Conservation (phyloP, 75 land plant species). For the Cupressus sempervirens region DNA sequence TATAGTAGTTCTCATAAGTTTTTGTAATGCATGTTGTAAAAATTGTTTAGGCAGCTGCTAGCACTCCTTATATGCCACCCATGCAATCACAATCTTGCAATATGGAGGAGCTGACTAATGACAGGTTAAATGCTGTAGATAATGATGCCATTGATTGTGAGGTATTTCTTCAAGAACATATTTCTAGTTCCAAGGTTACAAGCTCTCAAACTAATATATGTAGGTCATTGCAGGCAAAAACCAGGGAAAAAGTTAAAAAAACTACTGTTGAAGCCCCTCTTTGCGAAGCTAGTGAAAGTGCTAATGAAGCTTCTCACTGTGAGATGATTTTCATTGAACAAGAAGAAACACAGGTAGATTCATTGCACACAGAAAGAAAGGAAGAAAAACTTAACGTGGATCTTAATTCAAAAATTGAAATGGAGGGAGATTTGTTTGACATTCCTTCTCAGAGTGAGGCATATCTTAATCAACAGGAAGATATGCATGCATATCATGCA, state of each 20-base stretch:
- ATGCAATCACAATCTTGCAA: background rate
- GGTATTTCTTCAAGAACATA: background rate
- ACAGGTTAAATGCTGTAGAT: background rate
- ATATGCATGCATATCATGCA: no score
- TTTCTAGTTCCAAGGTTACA: background rate
- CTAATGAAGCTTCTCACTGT: no score
- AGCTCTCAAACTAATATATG: background rate
- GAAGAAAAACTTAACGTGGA: background rate
- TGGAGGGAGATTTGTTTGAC: no score
- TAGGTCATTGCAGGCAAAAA: background rate
- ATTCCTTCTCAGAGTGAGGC: no score
- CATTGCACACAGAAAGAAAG: background rate
- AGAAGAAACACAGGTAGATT: background rate
- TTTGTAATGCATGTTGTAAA: background rate
- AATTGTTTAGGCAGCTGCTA: background rate
- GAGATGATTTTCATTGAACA: background rate
- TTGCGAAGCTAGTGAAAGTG: background rate
- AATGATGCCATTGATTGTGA: background rate
- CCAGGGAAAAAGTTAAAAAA: background rate
- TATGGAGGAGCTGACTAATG: background rate
- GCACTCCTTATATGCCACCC: background rate
- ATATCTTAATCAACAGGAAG: background rate
- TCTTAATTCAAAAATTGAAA: background rate
- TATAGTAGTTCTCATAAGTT: background rate
- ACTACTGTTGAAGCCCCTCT: background rate